These are phyloP conservation scores for Ceriops tagal DNA, from an alignment of 345 rosid genomes.

Conservation along the genomic window DNA sequence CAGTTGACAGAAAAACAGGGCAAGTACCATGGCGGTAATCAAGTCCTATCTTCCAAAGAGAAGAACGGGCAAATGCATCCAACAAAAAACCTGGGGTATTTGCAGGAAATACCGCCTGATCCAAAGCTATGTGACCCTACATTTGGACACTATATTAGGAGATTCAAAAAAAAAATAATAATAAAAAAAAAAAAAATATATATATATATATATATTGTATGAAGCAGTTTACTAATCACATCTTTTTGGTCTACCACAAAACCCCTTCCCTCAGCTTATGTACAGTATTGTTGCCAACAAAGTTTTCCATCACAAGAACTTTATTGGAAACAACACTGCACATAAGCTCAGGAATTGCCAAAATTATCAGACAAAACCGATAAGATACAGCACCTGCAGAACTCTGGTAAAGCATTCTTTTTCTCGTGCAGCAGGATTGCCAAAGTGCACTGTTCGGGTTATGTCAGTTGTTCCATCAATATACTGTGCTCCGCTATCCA, in stretches of 20 bases:
- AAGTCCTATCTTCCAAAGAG: slow-evolving; percentile 93
- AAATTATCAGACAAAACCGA: no score
- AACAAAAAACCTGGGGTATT: slow-evolving; percentile 91
- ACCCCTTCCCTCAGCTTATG: not conserved
- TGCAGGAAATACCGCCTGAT: slow-evolving; percentile 88
- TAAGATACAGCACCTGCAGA: slow-evolving; percentile 48
- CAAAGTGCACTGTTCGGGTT: slow-evolving; percentile 93
- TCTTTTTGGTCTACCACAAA: no score
- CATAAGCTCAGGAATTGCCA: no score
- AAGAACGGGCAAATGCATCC: slow-evolving; percentile 90
- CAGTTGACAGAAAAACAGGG: slow-evolving; percentile 15
- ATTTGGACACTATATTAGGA: slow-evolving; percentile 19
- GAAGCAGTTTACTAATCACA: no score
- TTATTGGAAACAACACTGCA: no score
- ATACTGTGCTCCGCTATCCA: slow-evolving; percentile 97
- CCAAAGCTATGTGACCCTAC: slow-evolving; percentile 98
- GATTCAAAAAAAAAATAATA: not conserved
- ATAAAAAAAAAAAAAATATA: not conserved
- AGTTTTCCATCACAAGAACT: no score
- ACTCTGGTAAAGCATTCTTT: slow-evolving; percentile 94
- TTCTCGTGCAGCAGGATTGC: slow-evolving; percentile 68
- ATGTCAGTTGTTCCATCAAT: slow-evolving; percentile 95
- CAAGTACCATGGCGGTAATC: slow-evolving; percentile 88
- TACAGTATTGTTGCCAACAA: not conserved
- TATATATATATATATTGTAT: no score